Evolutionary conservation across 768 basidiomycete genomes (phyloP).

Genomic region (Grammothele lineata): DNA sequence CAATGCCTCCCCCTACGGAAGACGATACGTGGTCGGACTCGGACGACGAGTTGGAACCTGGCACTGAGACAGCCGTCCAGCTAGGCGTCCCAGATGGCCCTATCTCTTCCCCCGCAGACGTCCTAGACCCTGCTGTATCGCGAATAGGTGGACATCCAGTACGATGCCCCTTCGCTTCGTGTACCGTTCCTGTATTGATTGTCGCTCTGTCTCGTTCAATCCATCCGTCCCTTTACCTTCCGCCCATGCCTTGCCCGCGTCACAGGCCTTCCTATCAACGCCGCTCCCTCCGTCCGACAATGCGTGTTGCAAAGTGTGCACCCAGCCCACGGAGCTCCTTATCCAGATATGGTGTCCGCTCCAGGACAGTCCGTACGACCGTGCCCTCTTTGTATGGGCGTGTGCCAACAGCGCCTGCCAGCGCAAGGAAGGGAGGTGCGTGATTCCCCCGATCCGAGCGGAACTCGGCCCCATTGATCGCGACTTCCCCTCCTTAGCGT

Average conservation of each 20-base stretch:
- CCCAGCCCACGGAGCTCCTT: constrained; percentile 72
- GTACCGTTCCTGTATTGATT: constrained; percentile 37
- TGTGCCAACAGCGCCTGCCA: constrained; percentile 72
- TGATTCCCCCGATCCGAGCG: background rate
- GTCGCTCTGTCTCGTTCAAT: constrained; percentile 6
- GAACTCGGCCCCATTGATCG: background rate
- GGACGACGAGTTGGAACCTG: constrained; percentile 55
- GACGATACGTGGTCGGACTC: constrained; percentile 80
- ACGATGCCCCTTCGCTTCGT: constrained; percentile 54
- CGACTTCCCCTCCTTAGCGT: constrained; percentile 57
- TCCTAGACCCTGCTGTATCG: constrained; percentile 77
- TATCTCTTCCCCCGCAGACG: constrained; percentile 52
- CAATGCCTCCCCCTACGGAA: constrained; percentile 29
- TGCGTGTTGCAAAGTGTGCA: constrained; percentile 70
- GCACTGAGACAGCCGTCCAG: constrained; percentile 68
- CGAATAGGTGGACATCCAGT: constrained; percentile 90
- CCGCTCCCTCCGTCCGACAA: constrained; percentile 62
- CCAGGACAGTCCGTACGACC: constrained; percentile 79
- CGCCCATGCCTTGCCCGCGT: background rate
- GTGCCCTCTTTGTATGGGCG: constrained; percentile 83
- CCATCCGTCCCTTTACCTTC: constrained; percentile 24
- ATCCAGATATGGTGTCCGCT: constrained; percentile 90
- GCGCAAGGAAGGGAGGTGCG: constrained; percentile 69
- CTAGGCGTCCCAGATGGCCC: constrained; percentile 79
- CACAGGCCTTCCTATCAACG: constrained; percentile 71